Base-by-base conservation (phyloP, 805 yeast species). In the Debaryomyces hansenii region DNA sequence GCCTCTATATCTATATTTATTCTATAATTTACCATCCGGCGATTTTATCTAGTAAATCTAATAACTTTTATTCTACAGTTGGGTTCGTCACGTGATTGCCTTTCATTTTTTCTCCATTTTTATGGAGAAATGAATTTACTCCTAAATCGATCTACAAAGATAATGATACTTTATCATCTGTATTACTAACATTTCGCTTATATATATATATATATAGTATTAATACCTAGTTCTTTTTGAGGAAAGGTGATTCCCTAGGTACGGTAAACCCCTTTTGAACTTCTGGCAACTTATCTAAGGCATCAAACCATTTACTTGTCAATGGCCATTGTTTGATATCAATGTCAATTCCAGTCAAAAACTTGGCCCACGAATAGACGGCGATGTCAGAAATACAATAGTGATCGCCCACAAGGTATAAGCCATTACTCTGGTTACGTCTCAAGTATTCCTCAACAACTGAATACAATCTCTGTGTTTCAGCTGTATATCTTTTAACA, bases 301-400 rank as follows among this genome's bases (percentile, higher is more conserved):
- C 57, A 1, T 67, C 69, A 33, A 62, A 40, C 82, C 82, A 79
- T 34, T 67, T 61, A 21, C 63, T 46, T 20, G 75, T 53, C 31
- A 57, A 50, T 29, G 82, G 82, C 57, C 63, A 77, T 31, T 69
- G 59, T 0, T 57, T 54, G 14, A 70, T 36, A 42, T 70, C 74
- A 44, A 75, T 62, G 2, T 57, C 59, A 48, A 57, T 20, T 9
- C 24, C 41, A 3, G 14, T 41, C 6, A 53, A 36, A 8, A 36
- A 15, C 12, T 33, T 35, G 27, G 62, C 66, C 86, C 85, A 81
- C 2, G 79, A 72, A 49, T 63, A 70, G 4, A 72, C 59, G 9
- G 72, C 70, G 38, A 82, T 61, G 60, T 85, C 92, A 4, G 87
- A 87, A 52, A 80, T 73, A 11, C 83, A 69, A 41, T 83, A 56